Evolutionary conservation across 1,284 basidiomycete species (phyloP).

Genomic region (Trametes hirsuta): DNA sequence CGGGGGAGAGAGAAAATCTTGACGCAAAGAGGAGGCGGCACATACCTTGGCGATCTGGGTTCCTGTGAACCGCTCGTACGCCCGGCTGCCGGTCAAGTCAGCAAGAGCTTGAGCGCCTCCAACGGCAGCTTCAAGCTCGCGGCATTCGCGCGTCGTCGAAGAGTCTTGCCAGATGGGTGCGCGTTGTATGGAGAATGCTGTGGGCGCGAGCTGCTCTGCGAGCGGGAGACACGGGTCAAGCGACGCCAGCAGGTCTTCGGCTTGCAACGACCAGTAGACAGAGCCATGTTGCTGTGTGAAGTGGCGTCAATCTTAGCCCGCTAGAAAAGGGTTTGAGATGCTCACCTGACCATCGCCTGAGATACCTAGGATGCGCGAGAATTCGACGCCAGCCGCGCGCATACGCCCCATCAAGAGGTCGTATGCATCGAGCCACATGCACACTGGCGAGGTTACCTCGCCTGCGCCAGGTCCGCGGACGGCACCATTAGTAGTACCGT

Average conservation of each 20-base stretch:
- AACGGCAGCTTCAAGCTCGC: constrained; percentile 62
- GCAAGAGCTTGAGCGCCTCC: constrained; percentile 77
- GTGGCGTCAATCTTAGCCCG: neutral
- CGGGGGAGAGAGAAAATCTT: constrained; percentile 1
- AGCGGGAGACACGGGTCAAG: constrained; percentile 60
- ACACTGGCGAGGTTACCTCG: constrained; percentile 80
- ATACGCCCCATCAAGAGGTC: constrained; percentile 79
- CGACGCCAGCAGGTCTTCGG: constrained; percentile 53
- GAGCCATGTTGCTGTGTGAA: constrained; percentile 83
- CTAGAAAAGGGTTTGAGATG: neutral
- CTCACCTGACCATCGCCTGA: constrained; percentile 77
- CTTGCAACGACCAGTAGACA: constrained; percentile 79
- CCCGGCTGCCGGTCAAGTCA: constrained; percentile 79
- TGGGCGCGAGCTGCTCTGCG: constrained; percentile 54
- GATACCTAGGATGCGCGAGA: constrained; percentile 62
- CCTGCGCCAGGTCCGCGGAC: constrained; percentile 66
- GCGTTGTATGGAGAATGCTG: constrained; percentile 71
- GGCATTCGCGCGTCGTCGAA: constrained; percentile 79
- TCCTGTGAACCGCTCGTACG: constrained; percentile 89
- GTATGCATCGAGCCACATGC: constrained; percentile 85
- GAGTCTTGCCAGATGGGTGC: constrained; percentile 95
- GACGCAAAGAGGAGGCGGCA: constrained; percentile 4
- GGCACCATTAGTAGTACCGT: constrained; percentile 76
- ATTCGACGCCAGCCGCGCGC: constrained; percentile 59
- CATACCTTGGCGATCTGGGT: constrained; percentile 80